Evolutionary conservation across 805 yeast genomes (phyloP).

Genomic region (Wickerhamiella vanderwaltii): DNA sequence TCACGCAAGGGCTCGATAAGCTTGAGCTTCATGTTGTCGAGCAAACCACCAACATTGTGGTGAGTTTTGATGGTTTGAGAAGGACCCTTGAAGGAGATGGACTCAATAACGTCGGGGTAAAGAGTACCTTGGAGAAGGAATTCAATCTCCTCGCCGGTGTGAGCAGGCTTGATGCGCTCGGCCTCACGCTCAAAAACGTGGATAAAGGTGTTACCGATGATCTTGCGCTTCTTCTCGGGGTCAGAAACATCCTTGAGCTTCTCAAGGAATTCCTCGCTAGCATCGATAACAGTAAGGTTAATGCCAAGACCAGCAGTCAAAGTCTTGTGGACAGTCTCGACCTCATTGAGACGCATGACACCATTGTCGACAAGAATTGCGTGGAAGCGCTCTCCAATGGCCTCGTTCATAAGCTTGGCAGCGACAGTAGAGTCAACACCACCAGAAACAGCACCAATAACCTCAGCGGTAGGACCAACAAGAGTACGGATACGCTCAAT

Average conservation of each 20-base stretch:
- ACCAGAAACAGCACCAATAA: slow-evolving; percentile 98
- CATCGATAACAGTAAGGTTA: slow-evolving; percentile 88
- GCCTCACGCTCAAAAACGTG: slow-evolving; percentile 96
- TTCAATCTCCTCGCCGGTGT: slow-evolving; percentile 77
- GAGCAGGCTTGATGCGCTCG: slow-evolving; percentile 71
- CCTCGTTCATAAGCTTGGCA: slow-evolving; percentile 94
- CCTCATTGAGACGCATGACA: slow-evolving; percentile 90
- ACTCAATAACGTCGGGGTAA: slow-evolving; percentile 97
- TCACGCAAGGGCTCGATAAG: slow-evolving; percentile 98
- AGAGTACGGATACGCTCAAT: slow-evolving; percentile 79
- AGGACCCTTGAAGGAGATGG: slow-evolving; percentile 98
- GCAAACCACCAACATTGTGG: slow-evolving; percentile 96
- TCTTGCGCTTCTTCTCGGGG: slow-evolving; percentile 97
- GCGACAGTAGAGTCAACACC: slow-evolving; percentile 99
- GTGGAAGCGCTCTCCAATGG: slow-evolving; percentile 97
- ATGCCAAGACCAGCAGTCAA: slow-evolving; percentile 89
- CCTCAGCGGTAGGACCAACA: slow-evolving; percentile 97
- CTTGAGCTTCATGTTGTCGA: slow-evolving; percentile 96
- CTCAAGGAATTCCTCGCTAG: slow-evolving; percentile 75
- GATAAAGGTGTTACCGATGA: slow-evolving; percentile 95
- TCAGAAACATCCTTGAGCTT: slow-evolving; percentile 89
- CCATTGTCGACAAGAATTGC: slow-evolving; percentile 98
- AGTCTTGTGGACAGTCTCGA: slow-evolving; percentile 76
- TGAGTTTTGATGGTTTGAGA: slow-evolving; percentile 99
- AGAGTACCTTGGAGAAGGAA: slow-evolving; percentile 92